These are phyloP conservation scores for Scedosporium boydii DNA, from an alignment of 2,329 filamentous ascomycete genomes.

Conservation along the genomic window DNA sequence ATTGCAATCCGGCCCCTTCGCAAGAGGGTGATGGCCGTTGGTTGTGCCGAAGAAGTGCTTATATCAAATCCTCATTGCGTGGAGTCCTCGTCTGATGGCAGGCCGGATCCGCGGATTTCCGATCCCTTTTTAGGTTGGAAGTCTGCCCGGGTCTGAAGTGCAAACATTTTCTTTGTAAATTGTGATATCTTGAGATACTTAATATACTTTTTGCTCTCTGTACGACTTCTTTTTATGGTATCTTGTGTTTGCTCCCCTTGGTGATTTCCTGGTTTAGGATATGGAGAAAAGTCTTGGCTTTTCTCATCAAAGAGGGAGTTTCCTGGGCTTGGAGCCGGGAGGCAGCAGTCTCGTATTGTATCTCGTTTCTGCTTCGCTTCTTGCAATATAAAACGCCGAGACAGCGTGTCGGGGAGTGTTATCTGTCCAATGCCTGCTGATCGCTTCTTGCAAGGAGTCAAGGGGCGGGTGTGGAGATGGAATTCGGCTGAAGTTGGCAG, in stretches of 20 bases:
- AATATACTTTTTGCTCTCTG: background rate
- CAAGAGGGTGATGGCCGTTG: constrained; percentile 57
- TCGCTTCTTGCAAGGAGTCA: background rate
- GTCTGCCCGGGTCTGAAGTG: constrained; percentile 4
- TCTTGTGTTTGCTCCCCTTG: background rate
- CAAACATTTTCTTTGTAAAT: background rate
- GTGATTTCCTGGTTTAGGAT: background rate
- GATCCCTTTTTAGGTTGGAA: background rate
- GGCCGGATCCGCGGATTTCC: constrained; percentile 5
- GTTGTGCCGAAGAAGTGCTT: constrained; percentile 99
- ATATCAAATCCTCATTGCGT: constrained; percentile 43
- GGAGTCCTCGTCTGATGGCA: constrained; percentile 10
- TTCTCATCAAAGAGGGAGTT: background rate
- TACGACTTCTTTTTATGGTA: background rate
- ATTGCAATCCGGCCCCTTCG: constrained; percentile 79
- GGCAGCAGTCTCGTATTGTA: background rate
- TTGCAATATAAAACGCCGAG: background rate
- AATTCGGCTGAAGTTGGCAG: background rate
- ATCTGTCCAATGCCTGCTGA: background rate
- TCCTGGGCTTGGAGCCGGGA: background rate
- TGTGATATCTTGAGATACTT: background rate
- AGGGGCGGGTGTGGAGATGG: background rate
- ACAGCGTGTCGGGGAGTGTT: background rate
- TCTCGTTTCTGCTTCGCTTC: background rate
- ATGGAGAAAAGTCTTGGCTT: background rate